Evolutionary conservation across 495 filamentous ascomycete species (phyloP), one percentile per base, ranked within the genome.

Genomic region (Penicillium salamii): DNA sequence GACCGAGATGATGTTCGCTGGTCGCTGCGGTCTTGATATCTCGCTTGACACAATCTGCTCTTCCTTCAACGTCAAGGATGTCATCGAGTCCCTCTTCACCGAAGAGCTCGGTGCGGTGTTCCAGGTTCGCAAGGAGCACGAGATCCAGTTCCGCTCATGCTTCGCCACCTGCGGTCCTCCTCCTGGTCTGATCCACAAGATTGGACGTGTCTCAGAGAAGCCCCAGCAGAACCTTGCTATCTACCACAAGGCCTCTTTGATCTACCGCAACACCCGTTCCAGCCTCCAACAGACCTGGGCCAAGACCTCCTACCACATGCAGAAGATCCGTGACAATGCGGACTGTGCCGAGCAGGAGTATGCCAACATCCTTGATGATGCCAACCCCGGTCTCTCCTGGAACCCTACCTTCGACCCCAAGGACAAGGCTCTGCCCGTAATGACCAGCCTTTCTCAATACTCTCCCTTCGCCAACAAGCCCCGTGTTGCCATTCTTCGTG

Each of bases 101-200:
- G 95, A 97, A 64, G 93, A 97, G 66, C 80, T 98, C n/a, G 92
- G 92, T 48, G 93, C 91, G 14, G 87, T 98, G 26, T 97, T 97
- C 80, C 92, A 98, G 62, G 86, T 97, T 29, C 84, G 88, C 36
- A 88, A 86, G 66, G 79, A 82, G 17, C 83, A 97, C 54, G 87
- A 95, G 60, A 86, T 77, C 32, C 79, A 88, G 35, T 97, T 98
- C 78, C 85, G 86, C 49, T 78, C 86, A 38, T 92, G 89, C 72
- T 97, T 98, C 66, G 90, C 91, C 40, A 95, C 88, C 28, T 93
- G 89, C 62, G 92, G 92, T 5, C 88, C 93, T 31, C 90, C 91
- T 39, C 76, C 80, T 9, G 85, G 85, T 31, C 63, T 95, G 57
- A 86, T 97, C 54, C 84, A 80, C 58, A 88, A 85, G 63, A 88